A percentile compares a stretch with the other conserved stretches of the same genome.
These are phyloP conservation scores for Macrolepiota dolichaula DNA, from an alignment of 768 basidiomycete genomes.

Conservation along the genomic window DNA sequence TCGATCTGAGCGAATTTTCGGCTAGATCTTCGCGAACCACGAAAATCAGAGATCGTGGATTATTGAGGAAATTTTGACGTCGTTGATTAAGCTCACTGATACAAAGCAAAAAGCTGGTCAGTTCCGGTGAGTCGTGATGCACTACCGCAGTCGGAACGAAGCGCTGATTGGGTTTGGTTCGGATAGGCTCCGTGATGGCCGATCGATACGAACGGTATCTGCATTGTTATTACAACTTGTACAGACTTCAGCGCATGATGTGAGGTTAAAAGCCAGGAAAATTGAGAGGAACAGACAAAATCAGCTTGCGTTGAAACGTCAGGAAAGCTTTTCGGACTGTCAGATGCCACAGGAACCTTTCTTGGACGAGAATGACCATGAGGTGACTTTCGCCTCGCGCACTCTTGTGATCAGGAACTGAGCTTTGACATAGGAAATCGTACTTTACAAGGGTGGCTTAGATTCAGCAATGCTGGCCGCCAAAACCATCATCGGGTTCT, in stretches of 20 bases:
- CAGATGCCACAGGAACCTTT: constrained; percentile 38
- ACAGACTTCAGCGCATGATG: constrained; percentile 89
- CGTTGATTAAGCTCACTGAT: constrained; percentile 86
- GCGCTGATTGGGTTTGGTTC: not conserved
- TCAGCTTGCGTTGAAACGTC: constrained; percentile 54
- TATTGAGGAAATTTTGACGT: constrained; percentile 93
- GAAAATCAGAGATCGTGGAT: constrained; percentile 94
- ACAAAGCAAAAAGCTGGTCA: constrained; percentile 88
- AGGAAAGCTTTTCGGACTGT: constrained; percentile 57
- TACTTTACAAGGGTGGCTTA: constrained; percentile 64
- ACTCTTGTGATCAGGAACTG: not conserved
- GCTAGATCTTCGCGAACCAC: constrained; percentile 87
- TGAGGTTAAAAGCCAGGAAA: constrained; percentile 64
- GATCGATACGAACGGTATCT: constrained; percentile 89
- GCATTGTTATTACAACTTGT: constrained; percentile 94
- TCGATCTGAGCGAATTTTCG: not conserved
- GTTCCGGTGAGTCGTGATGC: constrained; percentile 58
- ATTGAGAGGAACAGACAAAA: constrained; percentile 64
- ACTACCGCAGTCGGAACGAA: not conserved
- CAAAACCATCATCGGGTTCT: constrained; percentile 74
- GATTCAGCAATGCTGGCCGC: constrained; percentile 86
- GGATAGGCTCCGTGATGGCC: constrained; percentile 82
- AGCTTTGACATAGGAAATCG: constrained; percentile 51
- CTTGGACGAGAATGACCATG: constrained; percentile 65
- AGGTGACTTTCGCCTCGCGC: constrained; percentile 35